phyloP scores from a whole-genome alignment of 176 grass and related monocot species.

The Eremochloa ophiuroides region DNA sequence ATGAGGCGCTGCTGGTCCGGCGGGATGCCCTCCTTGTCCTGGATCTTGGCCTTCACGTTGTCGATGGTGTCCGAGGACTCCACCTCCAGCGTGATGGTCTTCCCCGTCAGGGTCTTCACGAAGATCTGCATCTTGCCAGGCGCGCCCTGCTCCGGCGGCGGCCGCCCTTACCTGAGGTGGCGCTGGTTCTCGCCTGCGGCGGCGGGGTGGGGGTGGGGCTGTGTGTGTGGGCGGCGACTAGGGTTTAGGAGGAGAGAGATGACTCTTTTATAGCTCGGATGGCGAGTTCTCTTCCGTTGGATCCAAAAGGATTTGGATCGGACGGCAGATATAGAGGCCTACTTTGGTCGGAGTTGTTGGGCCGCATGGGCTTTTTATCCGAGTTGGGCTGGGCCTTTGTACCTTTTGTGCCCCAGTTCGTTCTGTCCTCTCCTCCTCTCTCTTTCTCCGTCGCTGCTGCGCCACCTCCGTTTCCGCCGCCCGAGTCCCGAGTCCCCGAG shows the following conservation, averaged over 20 bases:
- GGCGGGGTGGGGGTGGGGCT: too few species aligned
- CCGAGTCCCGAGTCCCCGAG: neutral
- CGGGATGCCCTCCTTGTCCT: slow-evolving; percentile 71
- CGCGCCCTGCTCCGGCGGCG: neutral
- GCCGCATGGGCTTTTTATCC: neutral
- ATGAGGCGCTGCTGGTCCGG: slow-evolving; percentile 78
- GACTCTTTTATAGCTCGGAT: neutral
- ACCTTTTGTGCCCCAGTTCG: neutral
- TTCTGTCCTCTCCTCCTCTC: neutral
- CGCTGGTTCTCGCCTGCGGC: neutral
- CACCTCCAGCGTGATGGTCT: slow-evolving; percentile 94
- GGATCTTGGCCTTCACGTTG: slow-evolving; percentile 73
- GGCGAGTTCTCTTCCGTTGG: neutral
- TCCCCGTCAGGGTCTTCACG: slow-evolving; percentile 85
- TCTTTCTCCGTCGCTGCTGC: neutral
- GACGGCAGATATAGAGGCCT: neutral
- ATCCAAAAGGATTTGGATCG: neutral
- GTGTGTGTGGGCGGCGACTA: neutral
- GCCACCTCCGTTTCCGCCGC: slow-evolving; percentile 9
- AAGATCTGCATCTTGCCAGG: slow-evolving; percentile 64
- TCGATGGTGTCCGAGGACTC: slow-evolving; percentile 84
- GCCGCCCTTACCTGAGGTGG: slow-evolving; percentile 13
- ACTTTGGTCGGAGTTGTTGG: neutral
- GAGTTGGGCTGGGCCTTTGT: slow-evolving; percentile 14
- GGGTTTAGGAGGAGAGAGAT: neutral